phyloP scores from a whole-genome alignment of 371 early-diverging fungal genomes.

The Batkoa obscura region DNA sequence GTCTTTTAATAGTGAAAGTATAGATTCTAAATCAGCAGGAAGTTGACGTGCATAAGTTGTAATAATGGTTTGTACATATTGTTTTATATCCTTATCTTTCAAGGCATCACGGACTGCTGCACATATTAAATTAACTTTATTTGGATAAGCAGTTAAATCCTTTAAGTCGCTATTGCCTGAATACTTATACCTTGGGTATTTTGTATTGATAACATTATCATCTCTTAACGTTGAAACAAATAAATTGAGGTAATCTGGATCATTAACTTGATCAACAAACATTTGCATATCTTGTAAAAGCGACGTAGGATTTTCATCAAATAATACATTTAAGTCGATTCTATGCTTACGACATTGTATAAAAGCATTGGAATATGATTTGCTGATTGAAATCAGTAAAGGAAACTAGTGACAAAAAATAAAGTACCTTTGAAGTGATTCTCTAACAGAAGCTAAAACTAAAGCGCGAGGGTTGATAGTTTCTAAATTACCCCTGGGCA shows the following conservation, averaged over 20 bases:
- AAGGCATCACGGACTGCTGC: constrained; percentile 42
- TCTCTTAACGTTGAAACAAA: constrained; percentile 63
- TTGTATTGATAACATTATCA: constrained; percentile 15
- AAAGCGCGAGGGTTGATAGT: constrained; percentile 86
- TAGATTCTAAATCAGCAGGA: constrained; percentile 73
- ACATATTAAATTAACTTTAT: constrained; percentile 50
- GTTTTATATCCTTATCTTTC: constrained; percentile 26
- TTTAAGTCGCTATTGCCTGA: too few species aligned
- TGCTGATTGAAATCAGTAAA: background rate
- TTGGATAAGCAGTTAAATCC: background rate
- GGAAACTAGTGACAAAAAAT: background rate
- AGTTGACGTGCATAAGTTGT: constrained; percentile 66
- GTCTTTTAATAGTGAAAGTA: constrained; percentile 19
- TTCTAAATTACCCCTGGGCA: constrained; percentile 94
- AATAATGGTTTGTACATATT: constrained; percentile 61
- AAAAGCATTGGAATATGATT: constrained; percentile 31
- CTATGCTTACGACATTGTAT: constrained; percentile 71
- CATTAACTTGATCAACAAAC: constrained; percentile 58
- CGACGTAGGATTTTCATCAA: constrained; percentile 46
- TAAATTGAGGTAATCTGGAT: constrained; percentile 74
- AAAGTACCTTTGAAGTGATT: constrained; percentile 31
- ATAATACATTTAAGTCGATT: constrained; percentile 78
- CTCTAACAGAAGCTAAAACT: constrained; percentile 62
- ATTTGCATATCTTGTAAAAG: constrained; percentile 42
- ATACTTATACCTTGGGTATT: background rate